Conservation (phyloP, 768 basidiomycete species). For the Sporobolomyces phaffii region DNA sequence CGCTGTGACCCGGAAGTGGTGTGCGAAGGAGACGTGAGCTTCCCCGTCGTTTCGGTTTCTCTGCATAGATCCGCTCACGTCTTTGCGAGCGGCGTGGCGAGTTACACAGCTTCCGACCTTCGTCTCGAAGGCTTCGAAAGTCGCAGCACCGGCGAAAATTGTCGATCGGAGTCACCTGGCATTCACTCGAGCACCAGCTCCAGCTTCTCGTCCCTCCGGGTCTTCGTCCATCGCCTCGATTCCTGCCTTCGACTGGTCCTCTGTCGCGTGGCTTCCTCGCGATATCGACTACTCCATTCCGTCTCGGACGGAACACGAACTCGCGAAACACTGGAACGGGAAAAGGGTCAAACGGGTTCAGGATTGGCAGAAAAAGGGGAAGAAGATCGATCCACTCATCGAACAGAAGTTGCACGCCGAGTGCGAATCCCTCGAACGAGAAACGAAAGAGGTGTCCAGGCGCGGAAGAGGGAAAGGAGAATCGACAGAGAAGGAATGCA, state of each 20-base stretch:
- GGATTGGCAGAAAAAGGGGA: neutral
- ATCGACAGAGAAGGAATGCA: neutral
- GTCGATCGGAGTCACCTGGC: too few relatives aligned
- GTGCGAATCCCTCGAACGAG: too few relatives aligned
- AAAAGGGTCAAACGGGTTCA: neutral
- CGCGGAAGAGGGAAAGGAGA: neutral
- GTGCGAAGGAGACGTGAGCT: too few relatives aligned
- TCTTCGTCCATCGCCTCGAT: too few relatives aligned
- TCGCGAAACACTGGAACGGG: neutral
- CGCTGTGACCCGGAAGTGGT: too few relatives aligned
- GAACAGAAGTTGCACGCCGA: neutral
- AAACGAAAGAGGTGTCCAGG: neutral
- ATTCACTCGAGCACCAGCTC: too few relatives aligned
- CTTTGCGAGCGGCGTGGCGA: too few relatives aligned
- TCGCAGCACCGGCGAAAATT: too few relatives aligned
- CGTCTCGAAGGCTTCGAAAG: too few relatives aligned
- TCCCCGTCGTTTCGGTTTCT: too few relatives aligned
- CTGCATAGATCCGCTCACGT: too few relatives aligned
- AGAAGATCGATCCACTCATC: neutral
- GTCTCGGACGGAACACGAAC: neutral
- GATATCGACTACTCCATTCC: neutral
- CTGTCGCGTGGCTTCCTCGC: neutral
- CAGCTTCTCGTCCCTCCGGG: neutral
- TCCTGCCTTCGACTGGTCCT: slow-evolving; percentile 5
- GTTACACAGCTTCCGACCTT: too few relatives aligned